Evolutionary conservation across 495 filamentous ascomycete genomes (phyloP), one percentile per base, ranked within the genome.

Genomic region (Aspergillus saccharolyticus): DNA sequence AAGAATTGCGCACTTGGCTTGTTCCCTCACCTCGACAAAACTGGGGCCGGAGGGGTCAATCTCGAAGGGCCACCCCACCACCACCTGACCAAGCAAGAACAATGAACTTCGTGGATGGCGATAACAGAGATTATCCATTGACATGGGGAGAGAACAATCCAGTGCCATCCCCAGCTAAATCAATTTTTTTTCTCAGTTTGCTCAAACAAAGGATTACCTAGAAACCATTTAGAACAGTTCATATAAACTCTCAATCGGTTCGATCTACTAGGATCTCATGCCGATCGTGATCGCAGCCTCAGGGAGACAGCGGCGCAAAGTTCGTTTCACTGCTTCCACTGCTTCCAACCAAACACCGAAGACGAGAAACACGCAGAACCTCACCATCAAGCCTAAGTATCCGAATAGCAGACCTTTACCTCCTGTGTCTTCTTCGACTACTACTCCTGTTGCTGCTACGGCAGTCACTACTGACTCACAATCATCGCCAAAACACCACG

Each of bases 221-320:
- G n/a, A n/a, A 45, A 42, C 30, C 30, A 25, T 16, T 53, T 4
- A 9, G 45, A 42, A 44, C 21, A 25, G 7, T 48, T 46, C 54
- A 55, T 61, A 52, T 54, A 30, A 14, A 2, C 14, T 12, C 33
- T 15, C 33, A 39, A 39, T 15, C 33, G 12, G 33, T 12, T 55
- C 17, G 25, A 20, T 48, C 43, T 18, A 44, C 43, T 18, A 44
- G 43, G 25, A 15, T 55, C 66, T 57, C 60, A 75, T 77, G 74
- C 71, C 73, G 46, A 52, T 55, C 25, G 21, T 63, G 53, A 66
- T 69, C 54, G 57, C 67, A 53, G 65, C 63, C 19, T 24, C 69
- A 52, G 70, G 68, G 57, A 74, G 66, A 62, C 56, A 65, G 53
- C 71, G 72, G 56, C 72, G 74, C 58, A 71, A 66, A 71, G 74